Percentiles rank a stretch among this genome's conserved stretches.
These are phyloP conservation scores for Hippophae rhamnoides DNA, from an alignment of 306 rosid species.

Conservation along the genomic window DNA sequence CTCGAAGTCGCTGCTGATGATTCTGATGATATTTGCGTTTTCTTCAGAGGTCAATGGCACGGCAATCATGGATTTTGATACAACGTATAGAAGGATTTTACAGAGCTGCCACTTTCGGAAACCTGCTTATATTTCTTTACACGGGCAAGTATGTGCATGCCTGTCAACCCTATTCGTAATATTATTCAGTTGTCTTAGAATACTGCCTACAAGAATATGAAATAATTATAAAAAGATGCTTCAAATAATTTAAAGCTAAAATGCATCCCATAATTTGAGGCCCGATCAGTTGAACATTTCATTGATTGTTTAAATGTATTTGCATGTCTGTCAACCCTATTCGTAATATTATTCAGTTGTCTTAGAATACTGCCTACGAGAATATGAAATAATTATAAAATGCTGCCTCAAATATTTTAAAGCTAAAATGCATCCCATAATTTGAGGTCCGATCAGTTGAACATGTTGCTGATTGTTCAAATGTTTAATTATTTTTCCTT, in stretches of 20 bases:
- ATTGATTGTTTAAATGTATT: not conserved
- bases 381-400: too few relatives aligned
- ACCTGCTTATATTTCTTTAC: slow-evolving; percentile 89
- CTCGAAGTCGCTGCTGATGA: slow-evolving; percentile 14
- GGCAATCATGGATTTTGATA: slow-evolving; percentile 62
- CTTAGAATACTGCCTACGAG: too few relatives aligned
- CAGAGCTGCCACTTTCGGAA: slow-evolving; percentile 93
- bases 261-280: not conserved
- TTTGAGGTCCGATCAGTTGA: too few relatives aligned
- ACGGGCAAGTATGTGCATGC: slow-evolving; percentile 62
- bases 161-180: slow-evolving; percentile 2
- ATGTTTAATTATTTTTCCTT: too few relatives aligned
- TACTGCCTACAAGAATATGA: not conserved
- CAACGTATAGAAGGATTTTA: slow-evolving; percentile 86
- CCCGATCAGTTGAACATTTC: not conserved
- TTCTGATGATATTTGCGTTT: slow-evolving; percentile 7
- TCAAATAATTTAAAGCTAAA: not conserved
- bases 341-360: too few relatives aligned
- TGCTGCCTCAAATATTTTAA: too few relatives aligned
- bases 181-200: slow-evolving; percentile 1
- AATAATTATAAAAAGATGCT: not conserved
- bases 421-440: too few relatives aligned
- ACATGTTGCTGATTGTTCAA: too few relatives aligned
- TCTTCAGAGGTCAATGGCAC: slow-evolving; percentile 76
- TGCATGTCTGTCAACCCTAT: too few relatives aligned